Conservation (phyloP, 116 monocot species). For the Thalassia testudinum region DNA sequence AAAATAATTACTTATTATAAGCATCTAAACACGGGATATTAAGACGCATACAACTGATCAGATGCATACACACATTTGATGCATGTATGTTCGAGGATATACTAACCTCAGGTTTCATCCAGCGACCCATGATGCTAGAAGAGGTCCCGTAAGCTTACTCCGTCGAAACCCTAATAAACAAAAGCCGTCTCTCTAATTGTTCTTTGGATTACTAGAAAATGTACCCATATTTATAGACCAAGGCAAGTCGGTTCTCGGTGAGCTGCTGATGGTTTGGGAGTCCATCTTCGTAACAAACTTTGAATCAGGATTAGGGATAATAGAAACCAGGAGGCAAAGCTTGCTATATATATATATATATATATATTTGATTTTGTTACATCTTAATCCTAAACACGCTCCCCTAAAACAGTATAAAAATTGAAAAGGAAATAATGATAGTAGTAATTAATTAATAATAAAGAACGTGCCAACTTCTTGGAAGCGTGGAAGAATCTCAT, state of each 20-base stretch:
- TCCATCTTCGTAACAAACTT: not conserved
- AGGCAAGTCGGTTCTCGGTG: not conserved
- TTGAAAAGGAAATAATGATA: too few species aligned
- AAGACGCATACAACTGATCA: too few species aligned
- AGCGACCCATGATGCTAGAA: slow-evolving; percentile 13
- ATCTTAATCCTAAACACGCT: too few species aligned
- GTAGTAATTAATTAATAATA: too few species aligned
- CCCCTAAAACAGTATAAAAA: too few species aligned
- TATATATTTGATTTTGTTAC: not conserved
- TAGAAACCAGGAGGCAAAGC: too few species aligned
- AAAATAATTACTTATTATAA: too few species aligned
- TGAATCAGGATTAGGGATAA: too few species aligned
- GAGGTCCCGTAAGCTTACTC: not conserved
- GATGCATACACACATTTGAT: too few species aligned
- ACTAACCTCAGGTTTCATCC: slow-evolving; percentile 26
- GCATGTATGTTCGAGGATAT: not conserved
- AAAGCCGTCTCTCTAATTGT: not conserved
- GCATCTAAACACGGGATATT: too few species aligned
- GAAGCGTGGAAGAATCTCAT: too few species aligned
- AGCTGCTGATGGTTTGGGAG: not conserved
- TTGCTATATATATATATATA: not conserved
- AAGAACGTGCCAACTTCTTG: too few species aligned
- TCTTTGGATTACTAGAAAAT: not conserved
- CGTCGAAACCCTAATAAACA: not conserved
- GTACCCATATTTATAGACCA: not conserved